Evolutionary conservation across 176 grass and related monocot genomes (phyloP).

Genomic region (Tuctoria greenei): DNA sequence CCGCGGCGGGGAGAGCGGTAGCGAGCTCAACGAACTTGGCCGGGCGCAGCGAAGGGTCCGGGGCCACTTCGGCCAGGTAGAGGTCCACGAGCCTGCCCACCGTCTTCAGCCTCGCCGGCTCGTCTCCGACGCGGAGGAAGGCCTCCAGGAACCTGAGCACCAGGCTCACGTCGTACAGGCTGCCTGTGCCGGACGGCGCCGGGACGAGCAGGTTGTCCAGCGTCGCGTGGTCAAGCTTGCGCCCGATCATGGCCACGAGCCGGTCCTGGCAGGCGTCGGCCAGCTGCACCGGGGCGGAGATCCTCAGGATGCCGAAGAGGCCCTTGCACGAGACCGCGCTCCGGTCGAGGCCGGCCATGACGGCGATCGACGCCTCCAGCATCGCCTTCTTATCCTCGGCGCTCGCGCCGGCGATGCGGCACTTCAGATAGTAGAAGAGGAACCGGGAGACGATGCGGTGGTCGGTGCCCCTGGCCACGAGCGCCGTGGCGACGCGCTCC

Average conservation of each 20-base stretch:
- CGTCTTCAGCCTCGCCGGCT: conserved; percentile 53
- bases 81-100: conserved; percentile 66
- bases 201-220: conserved; percentile 89
- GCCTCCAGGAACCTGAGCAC: conserved; percentile 67
- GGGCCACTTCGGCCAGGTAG: conserved; percentile 89
- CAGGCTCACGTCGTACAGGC: conserved; percentile 74
- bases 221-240: conserved; percentile 75
- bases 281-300: conserved; percentile 56
- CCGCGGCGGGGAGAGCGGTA: conserved; percentile 54
- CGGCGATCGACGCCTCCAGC: conserved; percentile 46
- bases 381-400: conserved; percentile 57
- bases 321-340: conserved; percentile 71
- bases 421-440: conserved; percentile 86
- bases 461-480: conserved; percentile 57
- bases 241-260: conserved; percentile 79
- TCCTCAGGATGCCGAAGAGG: conserved; percentile 76
- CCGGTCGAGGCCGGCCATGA: conserved; percentile 58
- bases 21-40: conserved; percentile 67
- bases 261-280: conserved; percentile 31
- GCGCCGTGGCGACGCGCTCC: conserved; percentile 53
- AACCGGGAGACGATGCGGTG: conserved; percentile 63
- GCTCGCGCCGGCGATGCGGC: conserved; percentile 30
- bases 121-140: conserved; percentile 46
- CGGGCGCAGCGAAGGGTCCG: conserved; percentile 68
- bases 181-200: conserved; percentile 39